Evolutionary conservation across 2,329 filamentous ascomycete species (phyloP).

Genomic region (Diatrype stigma): DNA sequence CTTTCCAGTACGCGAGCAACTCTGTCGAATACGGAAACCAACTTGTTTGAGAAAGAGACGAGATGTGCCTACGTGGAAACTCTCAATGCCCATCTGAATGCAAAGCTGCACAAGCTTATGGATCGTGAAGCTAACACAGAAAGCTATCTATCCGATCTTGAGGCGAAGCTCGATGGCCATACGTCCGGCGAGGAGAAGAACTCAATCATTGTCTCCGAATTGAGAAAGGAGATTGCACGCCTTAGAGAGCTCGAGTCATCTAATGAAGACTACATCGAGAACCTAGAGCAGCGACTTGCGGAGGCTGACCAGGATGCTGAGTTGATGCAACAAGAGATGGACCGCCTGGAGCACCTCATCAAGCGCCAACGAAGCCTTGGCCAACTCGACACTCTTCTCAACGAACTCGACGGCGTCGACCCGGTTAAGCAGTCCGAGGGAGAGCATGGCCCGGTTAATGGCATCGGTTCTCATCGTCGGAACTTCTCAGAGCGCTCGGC

Average conservation of each 20-base stretch:
- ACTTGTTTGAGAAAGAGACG: slow-evolving; percentile 85
- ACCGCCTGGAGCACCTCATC: slow-evolving; percentile 88
- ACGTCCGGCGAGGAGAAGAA: slow-evolving; percentile 92
- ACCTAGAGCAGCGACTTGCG: slow-evolving; percentile 87
- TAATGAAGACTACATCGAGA: slow-evolving; percentile 96
- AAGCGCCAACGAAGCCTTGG: slow-evolving; percentile 93
- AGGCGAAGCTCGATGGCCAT: slow-evolving; percentile 84
- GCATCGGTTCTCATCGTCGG: slow-evolving; percentile 37
- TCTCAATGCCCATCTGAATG: slow-evolving; percentile 83
- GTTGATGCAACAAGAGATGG: slow-evolving; percentile 94
- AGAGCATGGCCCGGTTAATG: slow-evolving; percentile 33
- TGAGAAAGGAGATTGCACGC: slow-evolving; percentile 86
- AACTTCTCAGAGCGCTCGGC: slow-evolving; percentile 48
- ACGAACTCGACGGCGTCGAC: slow-evolving; percentile 79
- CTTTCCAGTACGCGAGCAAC: slow-evolving; percentile 83
- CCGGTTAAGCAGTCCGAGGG: slow-evolving; percentile 44
- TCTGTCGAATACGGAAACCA: slow-evolving; percentile 79
- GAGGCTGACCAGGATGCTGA: slow-evolving; percentile 96
- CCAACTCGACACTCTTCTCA: slow-evolving; percentile 86
- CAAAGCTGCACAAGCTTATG: slow-evolving; percentile 85
- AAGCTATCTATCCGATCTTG: slow-evolving; percentile 86
- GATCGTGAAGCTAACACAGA: slow-evolving; percentile 91
- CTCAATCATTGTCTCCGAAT: slow-evolving; percentile 74
- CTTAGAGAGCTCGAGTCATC: slow-evolving; percentile 85
- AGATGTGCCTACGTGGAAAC: slow-evolving; percentile 92